Base-by-base conservation (phyloP, 75 land plant genomes). In the Cunninghamia lanceolata region DNA sequence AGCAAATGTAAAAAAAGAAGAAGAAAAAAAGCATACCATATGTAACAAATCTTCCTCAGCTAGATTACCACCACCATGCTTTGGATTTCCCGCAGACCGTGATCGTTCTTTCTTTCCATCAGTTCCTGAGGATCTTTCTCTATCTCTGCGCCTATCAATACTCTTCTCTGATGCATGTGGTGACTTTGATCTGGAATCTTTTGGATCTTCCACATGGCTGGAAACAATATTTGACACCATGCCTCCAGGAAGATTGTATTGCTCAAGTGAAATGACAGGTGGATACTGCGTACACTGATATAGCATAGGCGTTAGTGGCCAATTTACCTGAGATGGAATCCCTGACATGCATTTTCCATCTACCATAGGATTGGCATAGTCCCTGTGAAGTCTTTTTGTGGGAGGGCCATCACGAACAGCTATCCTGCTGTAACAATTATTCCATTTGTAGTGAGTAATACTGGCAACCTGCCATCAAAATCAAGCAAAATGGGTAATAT, bases 11-110 rank as follows among this genome's bases (percentile, higher is more conserved):
- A 16, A 36, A 75, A 87, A 38, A 38, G 42, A 35, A 84, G 4
- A 35, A 71, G 2, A 82, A 35, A 86, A 56, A 9, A 16, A 16
- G 34, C 56, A 80, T 85, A 95, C 96, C 96, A 95, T 95, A 84
- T 94, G 92, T 76, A 95, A 93, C 50, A 95, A 82, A 88, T 95
- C 96, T 70, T 95, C 96, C 84, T 95, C 96, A 30, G 89, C 81
- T 38, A 92, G 47, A 25, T 84, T 83, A 87, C 90, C 91, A 53
- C 54, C 85, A 85, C 86, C 88, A 85, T 86, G 87, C 73, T 88
- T 84, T 84, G 87, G 47, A 71, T 92, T 87, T 52, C 86, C 84
- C 53, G 87, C 88, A 79, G 90, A n/a, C 46, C 47, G 86, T 84
- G 43, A 50, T 59, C 59, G 88, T 30, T 85, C 91, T 82, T 84